phyloP scores from a whole-genome alignment of 2,329 filamentous ascomycete species.

The Incumbomyces delicatus region DNA sequence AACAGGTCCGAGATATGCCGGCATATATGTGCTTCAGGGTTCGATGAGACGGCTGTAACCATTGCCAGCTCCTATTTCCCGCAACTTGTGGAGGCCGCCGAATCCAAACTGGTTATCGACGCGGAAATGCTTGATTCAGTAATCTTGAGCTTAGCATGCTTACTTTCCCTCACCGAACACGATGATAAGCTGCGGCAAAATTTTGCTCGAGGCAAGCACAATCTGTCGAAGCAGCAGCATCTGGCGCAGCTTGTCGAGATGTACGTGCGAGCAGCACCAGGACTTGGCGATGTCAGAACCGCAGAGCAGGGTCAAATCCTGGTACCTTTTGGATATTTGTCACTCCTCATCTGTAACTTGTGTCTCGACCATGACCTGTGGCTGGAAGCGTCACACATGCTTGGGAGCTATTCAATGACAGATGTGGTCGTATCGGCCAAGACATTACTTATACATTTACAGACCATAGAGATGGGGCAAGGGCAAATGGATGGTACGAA shows the following conservation, averaged over 20 bases:
- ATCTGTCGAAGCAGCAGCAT: slow-evolving; percentile 29
- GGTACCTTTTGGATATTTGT: slow-evolving; percentile 77
- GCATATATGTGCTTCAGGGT: slow-evolving; percentile 46
- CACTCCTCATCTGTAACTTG: slow-evolving; percentile 73
- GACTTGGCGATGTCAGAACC: slow-evolving; percentile 47
- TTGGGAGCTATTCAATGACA: slow-evolving; percentile 40
- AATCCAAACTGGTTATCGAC: slow-evolving; percentile 28
- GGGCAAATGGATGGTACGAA: slow-evolving; percentile 28
- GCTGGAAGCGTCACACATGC: slow-evolving; percentile 30
- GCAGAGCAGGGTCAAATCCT: slow-evolving; percentile 64
- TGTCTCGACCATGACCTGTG: slow-evolving; percentile 48
- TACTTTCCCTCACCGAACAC: slow-evolving; percentile 82
- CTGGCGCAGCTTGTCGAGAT: slow-evolving; percentile 52
- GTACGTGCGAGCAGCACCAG: slow-evolving; percentile 52
- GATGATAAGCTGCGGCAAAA: slow-evolving; percentile 51
- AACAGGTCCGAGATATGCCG: slow-evolving; percentile 61
- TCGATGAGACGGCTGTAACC: slow-evolving; percentile 29
- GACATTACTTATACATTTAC: slow-evolving; percentile 53
- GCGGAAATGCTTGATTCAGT: slow-evolving; percentile 58
- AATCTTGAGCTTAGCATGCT: slow-evolving; percentile 66
- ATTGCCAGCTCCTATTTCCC: slow-evolving; percentile 25
- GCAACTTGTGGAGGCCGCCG: slow-evolving; percentile 23
- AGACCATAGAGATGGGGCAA: slow-evolving; percentile 31
- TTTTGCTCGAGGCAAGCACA: slow-evolving; percentile 33
- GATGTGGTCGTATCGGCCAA: slow-evolving; percentile 48